These are phyloP conservation scores for Suhomyces prunicola DNA, from an alignment of 805 yeast species.

Conservation along the genomic window DNA sequence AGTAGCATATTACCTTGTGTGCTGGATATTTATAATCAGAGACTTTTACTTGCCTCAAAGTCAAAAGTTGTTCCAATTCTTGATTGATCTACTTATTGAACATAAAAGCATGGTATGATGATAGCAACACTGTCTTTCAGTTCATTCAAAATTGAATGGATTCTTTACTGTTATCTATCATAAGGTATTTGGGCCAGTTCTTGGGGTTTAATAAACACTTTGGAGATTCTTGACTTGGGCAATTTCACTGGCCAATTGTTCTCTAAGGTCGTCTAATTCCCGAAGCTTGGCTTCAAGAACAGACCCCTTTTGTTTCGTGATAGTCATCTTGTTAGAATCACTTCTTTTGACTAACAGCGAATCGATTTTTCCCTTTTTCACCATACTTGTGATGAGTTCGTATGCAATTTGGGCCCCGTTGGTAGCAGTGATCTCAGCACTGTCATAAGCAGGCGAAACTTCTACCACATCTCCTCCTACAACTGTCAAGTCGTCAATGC, in stretches of 20 bases:
- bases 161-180: no score
- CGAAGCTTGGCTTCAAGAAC: neutral
- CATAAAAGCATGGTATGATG: no score
- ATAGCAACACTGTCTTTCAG: no score
- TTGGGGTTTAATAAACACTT: neutral
- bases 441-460: slow-evolving; percentile 63
- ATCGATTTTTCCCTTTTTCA: slow-evolving; percentile 45
- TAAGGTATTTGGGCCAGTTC: no score
- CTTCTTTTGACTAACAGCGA: neutral
- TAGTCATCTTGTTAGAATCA: neutral
- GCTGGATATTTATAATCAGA: neutral
- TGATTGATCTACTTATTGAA: no score
- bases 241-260: neutral
- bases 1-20: neutral
- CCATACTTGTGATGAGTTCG: slow-evolving; percentile 74
- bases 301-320: neutral
- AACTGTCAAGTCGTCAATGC: slow-evolving; percentile 41
- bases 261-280: neutral
- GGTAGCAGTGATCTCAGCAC: slow-evolving; percentile 62
- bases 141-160: no score
- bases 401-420: slow-evolving; percentile 71
- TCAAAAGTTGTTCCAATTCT: neutral
- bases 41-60: neutral
- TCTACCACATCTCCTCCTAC: slow-evolving; percentile 60
- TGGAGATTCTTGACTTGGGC: neutral